Evolutionary conservation across 148 eudicot genomes (phyloP).

Genomic region (Vaccinium darrowii): DNA sequence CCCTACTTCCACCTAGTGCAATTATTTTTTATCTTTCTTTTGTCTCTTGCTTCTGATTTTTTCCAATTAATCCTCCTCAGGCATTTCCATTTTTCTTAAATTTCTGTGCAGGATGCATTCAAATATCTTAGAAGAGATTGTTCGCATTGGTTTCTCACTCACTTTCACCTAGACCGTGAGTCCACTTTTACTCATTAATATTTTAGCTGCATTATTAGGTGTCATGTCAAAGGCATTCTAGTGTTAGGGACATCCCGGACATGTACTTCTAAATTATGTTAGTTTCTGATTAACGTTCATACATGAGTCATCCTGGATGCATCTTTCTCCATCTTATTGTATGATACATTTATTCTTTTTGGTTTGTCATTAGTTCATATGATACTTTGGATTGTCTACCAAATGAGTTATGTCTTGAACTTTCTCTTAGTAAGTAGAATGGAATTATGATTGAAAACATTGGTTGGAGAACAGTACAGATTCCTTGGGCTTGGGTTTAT

Average conservation of each 20-base stretch:
- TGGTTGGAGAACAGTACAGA: not conserved
- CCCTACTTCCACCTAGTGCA: not conserved
- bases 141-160: slow-evolving; percentile 89
- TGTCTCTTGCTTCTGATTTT: not conserved
- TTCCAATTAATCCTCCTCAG: not conserved
- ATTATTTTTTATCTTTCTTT: not conserved
- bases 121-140: slow-evolving; percentile 79
- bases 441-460: not conserved
- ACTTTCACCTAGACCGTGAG: slow-evolving; percentile 95
- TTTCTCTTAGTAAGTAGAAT: not conserved
- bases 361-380: not conserved
- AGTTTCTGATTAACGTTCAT: not conserved
- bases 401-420: not conserved
- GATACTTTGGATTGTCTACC: not conserved
- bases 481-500: not conserved
- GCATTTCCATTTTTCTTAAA: not conserved
- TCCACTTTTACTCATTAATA: slow-evolving; percentile 15
- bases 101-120: slow-evolving; percentile 80
- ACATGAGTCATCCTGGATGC: not conserved
- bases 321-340: not conserved
- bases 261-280: not conserved
- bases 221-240: not conserved
- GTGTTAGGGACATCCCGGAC: not conserved
- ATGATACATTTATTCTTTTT: not conserved
- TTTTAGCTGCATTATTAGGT: slow-evolving; percentile 1